A percentile compares a stretch with the other conserved stretches of the same genome.
Evolutionary conservation across 176 grass and related monocot genomes (phyloP).

Genomic region (Puya raimondii): DNA sequence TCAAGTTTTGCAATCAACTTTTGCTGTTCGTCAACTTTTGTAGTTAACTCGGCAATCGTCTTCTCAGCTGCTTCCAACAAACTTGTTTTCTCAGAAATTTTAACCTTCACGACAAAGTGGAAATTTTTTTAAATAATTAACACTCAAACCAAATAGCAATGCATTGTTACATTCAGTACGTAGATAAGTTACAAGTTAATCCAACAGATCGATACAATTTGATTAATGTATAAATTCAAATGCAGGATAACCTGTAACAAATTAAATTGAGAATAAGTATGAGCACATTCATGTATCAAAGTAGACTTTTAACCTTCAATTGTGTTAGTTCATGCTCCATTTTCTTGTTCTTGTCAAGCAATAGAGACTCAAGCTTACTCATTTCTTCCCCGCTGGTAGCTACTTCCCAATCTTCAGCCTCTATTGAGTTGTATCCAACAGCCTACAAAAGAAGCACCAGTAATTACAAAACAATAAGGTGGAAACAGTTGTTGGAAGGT

Average conservation of each 20-base stretch:
- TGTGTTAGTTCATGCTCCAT: conserved; percentile 99
- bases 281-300: conserved; percentile 7
- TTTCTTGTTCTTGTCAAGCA: conserved; percentile 98
- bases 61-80: conserved; percentile 69
- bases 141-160: not conserved
- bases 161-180: not conserved
- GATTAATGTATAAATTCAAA: no score
- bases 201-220: not conserved
- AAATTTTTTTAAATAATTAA: not conserved
- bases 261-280: not conserved
- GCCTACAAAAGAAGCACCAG: conserved; percentile 36
- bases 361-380: conserved; percentile 96
- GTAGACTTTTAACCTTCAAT: conserved; percentile 54
- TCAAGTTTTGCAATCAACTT: conserved; percentile 94
- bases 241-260: no score
- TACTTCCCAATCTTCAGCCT: conserved; percentile 99
- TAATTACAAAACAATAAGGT: conserved; percentile 16
- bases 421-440: conserved; percentile 99
- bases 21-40: conserved; percentile 86
- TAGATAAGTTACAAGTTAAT: not conserved
- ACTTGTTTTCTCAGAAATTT: conserved; percentile 89
- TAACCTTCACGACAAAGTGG: conserved; percentile 48
- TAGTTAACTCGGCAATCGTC: conserved; percentile 53
- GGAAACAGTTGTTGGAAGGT: conserved; percentile 9
- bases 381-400: conserved; percentile 98